phyloP scores from a whole-genome alignment of 176 grass and related monocot genomes.

The Zoysia japonica region DNA sequence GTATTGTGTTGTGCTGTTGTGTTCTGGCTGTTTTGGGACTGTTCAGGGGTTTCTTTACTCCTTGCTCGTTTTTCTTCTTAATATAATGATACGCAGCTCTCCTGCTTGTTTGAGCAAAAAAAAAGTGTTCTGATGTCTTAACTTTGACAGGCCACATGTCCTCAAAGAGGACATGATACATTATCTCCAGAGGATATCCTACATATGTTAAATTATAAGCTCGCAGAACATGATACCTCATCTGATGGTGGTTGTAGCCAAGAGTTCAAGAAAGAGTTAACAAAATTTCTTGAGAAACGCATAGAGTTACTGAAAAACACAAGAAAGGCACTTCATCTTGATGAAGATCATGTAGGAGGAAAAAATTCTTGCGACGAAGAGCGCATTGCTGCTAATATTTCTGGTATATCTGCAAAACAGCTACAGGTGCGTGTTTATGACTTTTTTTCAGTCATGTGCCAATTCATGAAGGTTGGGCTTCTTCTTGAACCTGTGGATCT shows the following conservation, averaged over 20 bases:
- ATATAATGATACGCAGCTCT: too few relatives aligned
- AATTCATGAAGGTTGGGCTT: not conserved
- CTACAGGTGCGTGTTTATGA: slow-evolving; percentile 66
- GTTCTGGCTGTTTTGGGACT: too few relatives aligned
- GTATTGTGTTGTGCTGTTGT: too few relatives aligned
- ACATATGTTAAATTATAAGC: slow-evolving; percentile 55
- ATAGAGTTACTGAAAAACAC: slow-evolving; percentile 53
- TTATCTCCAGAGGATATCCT: slow-evolving; percentile 64
- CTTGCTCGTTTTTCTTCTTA: too few relatives aligned
- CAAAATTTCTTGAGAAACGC: slow-evolving; percentile 60
- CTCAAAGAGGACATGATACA: slow-evolving; percentile 52
- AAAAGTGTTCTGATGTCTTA: slow-evolving; percentile 27
- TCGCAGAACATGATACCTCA: slow-evolving; percentile 51
- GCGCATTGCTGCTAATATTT: slow-evolving; percentile 75
- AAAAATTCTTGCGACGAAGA: slow-evolving; percentile 50
- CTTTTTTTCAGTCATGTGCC: slow-evolving; percentile 7
- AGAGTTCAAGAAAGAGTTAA: slow-evolving; percentile 62
- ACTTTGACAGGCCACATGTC: slow-evolving; percentile 75
- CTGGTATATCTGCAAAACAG: slow-evolving; percentile 85
- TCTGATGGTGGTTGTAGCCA: slow-evolving; percentile 64
- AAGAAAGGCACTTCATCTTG: slow-evolving; percentile 62
- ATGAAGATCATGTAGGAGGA: slow-evolving; percentile 49
- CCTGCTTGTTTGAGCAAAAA: too few relatives aligned
- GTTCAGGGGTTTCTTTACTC: too few relatives aligned
- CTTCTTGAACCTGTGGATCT: not conserved